Evolutionary conservation across 768 basidiomycete genomes (phyloP).

Genomic region (Lactarius akahatsu): DNA sequence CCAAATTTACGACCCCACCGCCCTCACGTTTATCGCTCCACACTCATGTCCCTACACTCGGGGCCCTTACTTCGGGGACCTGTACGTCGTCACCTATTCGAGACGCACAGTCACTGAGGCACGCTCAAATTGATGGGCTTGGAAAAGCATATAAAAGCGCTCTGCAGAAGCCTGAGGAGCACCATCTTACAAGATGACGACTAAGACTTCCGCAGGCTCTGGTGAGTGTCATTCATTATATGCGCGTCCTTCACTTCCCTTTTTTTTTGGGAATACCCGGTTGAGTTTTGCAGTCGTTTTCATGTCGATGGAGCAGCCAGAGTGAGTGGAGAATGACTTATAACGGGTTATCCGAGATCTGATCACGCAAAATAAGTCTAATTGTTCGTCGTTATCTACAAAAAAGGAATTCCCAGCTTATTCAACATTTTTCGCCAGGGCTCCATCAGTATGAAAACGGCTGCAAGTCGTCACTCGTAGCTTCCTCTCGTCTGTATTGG

Average conservation of each 20-base stretch:
- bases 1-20: neutral
- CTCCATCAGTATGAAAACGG: too few relatives aligned
- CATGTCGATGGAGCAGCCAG: neutral
- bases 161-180: neutral
- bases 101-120: neutral
- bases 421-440: neutral
- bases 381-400: neutral
- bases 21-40: neutral
- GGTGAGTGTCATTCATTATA: constrained; percentile 9
- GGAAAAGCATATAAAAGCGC: constrained; percentile 1
- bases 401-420: neutral
- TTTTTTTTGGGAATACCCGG: constrained; percentile 14
- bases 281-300: constrained; percentile 1
- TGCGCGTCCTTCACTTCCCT: neutral
- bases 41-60: neutral
- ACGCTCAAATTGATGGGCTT: neutral
- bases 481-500: neutral
- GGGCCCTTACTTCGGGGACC: neutral
- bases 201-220: neutral
- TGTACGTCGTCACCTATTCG: neutral
- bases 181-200: neutral
- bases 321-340: neutral
- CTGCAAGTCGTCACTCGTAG: too few relatives aligned
- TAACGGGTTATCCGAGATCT: neutral
- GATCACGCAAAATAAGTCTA: neutral